These are phyloP conservation scores for Castanea crenata DNA, from an alignment of 306 rosid genomes.

Conservation along the genomic window DNA sequence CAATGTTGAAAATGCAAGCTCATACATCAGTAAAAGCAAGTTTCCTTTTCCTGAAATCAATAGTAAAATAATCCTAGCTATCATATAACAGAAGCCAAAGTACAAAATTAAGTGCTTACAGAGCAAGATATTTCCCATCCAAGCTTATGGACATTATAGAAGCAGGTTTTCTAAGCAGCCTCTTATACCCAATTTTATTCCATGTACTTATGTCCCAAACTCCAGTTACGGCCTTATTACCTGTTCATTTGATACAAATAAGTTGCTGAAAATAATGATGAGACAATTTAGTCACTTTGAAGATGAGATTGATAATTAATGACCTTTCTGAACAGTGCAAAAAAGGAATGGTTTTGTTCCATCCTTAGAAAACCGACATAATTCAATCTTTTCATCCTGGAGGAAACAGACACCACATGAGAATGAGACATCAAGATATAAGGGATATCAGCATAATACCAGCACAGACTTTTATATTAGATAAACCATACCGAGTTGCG, in stretches of 20 bases:
- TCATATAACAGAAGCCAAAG: constrained; percentile 2
- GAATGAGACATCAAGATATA: constrained; percentile 13
- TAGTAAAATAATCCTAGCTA: not conserved
- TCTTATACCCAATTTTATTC: constrained; percentile 88
- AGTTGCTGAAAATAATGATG: constrained; percentile 16
- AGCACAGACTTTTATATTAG: constrained; percentile 4
- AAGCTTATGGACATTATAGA: constrained; percentile 80
- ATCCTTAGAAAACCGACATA: constrained; percentile 92
- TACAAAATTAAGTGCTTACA: constrained; percentile 58
- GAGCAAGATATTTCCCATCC: constrained; percentile 94
- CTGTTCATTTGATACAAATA: constrained; percentile 37
- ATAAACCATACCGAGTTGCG: constrained; percentile 59
- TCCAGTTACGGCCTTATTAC: constrained; percentile 55
- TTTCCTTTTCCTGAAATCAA: not conserved
- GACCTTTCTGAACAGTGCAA: constrained; percentile 78
- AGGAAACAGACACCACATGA: constrained; percentile 5
- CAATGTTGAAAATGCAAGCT: not conserved
- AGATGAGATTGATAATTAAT: not conserved
- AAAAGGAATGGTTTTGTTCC: constrained; percentile 94
- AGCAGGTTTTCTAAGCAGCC: constrained; percentile 78
- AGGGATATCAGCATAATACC: constrained; percentile 12
- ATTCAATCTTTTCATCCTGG: constrained; percentile 88
- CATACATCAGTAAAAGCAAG: not conserved
- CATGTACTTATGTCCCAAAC: constrained; percentile 93
- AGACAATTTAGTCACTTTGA: not conserved